Percentiles rank a stretch among this genome's conserved stretches.
These are phyloP conservation scores for Fusarium sp. DNA, from an alignment of 2,329 filamentous ascomycete species.

Conservation along the genomic window DNA sequence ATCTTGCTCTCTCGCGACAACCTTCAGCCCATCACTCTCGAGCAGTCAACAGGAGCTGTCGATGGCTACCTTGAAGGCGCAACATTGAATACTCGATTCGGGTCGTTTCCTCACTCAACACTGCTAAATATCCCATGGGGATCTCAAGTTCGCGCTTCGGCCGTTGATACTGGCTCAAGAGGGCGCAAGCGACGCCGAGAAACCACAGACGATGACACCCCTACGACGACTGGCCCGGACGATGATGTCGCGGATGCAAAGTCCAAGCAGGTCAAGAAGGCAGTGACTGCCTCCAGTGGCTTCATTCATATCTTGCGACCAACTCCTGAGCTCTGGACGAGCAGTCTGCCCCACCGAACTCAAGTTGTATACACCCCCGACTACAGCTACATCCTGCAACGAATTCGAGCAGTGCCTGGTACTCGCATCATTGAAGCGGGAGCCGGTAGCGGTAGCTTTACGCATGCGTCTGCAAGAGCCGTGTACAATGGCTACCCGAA, in stretches of 20 bases:
- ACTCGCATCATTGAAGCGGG: constrained; percentile 83
- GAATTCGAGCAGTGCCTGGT: constrained; percentile 79
- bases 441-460: constrained; percentile 86
- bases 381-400: constrained; percentile 85
- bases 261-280: constrained; percentile 58
- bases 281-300: constrained; percentile 70
- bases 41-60: constrained; percentile 69
- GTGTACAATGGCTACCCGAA: constrained; percentile 79
- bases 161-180: constrained; percentile 91
- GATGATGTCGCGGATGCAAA: constrained; percentile 47
- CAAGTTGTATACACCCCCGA: constrained; percentile 91
- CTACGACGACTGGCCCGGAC: constrained; percentile 49
- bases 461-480: constrained; percentile 80
- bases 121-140: constrained; percentile 87
- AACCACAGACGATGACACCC: constrained; percentile 58
- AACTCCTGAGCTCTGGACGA: constrained; percentile 86
- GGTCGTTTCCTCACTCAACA: constrained; percentile 86
- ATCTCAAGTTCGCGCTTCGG: constrained; percentile 88
- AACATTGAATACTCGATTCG: constrained; percentile 92
- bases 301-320: constrained; percentile 84
- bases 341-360: constrained; percentile 82
- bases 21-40: constrained; percentile 80
- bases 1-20: constrained; percentile 91
- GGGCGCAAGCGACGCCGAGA: constrained; percentile 75
- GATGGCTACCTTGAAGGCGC: constrained; percentile 81